phyloP scores from a whole-genome alignment of 2,329 filamentous ascomycete genomes.

The Didymella glomerata region DNA sequence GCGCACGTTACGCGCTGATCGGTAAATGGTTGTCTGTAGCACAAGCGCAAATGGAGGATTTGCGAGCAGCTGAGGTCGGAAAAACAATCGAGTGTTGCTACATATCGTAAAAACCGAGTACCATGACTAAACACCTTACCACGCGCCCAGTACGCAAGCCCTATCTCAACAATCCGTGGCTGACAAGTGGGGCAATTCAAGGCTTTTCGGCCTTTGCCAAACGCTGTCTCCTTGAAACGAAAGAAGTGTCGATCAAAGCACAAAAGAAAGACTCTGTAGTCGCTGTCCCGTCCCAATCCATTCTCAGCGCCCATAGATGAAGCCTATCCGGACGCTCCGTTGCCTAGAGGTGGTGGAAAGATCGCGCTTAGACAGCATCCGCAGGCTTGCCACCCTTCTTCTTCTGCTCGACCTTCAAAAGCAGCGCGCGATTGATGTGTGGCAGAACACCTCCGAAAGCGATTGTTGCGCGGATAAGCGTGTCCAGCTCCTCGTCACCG shows the following conservation, averaged over 20 bases:
- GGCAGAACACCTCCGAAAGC: constrained; percentile 98
- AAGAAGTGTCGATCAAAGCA: constrained; percentile 25
- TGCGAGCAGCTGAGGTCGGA: constrained; percentile 6
- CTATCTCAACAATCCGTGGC: constrained; percentile 27
- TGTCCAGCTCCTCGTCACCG: constrained; percentile 97
- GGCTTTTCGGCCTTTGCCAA: constrained; percentile 18
- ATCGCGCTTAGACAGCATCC: constrained; percentile 33
- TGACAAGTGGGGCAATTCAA: constrained; percentile 19
- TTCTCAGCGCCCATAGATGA: constrained; percentile 7
- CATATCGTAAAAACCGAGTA: constrained; percentile 37
- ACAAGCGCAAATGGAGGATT: constrained; percentile 8
- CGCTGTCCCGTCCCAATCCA: constrained; percentile 5
- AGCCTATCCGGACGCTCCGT: constrained; percentile 8
- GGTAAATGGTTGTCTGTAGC: constrained; percentile 5
- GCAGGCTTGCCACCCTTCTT: constrained; percentile 83
- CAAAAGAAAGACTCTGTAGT: constrained; percentile 32
- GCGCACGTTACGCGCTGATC: constrained; percentile 1
- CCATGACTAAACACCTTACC: constrained; percentile 38
- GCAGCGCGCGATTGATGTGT: constrained; percentile 96
- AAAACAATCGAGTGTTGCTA: constrained; percentile 34
- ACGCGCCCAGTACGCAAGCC: constrained; percentile 36
- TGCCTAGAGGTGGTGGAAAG: constrained; percentile 6
- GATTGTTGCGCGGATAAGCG: constrained; percentile 95
- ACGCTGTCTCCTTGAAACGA: constrained; percentile 15
- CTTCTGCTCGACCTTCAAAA: constrained; percentile 96